Evolutionary conservation across 2,329 filamentous ascomycete genomes (phyloP).

Genomic region (Ophiobolus disseminans): DNA sequence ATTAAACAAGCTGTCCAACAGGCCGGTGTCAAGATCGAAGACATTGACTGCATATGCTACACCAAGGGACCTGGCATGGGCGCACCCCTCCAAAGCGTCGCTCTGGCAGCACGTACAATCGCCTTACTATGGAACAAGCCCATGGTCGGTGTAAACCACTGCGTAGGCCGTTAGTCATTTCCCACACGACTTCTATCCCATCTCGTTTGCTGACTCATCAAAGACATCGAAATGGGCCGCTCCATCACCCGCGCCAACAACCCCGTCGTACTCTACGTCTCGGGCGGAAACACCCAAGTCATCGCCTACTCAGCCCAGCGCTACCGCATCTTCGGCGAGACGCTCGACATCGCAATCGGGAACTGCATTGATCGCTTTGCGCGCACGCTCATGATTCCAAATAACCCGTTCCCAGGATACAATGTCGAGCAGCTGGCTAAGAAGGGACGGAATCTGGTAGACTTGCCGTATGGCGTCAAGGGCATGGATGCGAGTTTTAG

Average conservation of each 20-base stretch:
- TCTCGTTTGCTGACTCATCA: neutral
- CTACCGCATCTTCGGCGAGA: conserved; percentile 98
- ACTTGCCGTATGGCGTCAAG: conserved; percentile 95
- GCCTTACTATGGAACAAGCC: conserved; percentile 84
- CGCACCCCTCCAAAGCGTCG: conserved; percentile 85
- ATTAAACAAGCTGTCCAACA: conserved; percentile 79
- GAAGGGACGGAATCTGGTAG: conserved; percentile 73
- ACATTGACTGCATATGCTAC: conserved; percentile 93
- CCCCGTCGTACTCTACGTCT: conserved; percentile 94
- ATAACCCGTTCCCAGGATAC: conserved; percentile 95
- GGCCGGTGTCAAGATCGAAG: conserved; percentile 60
- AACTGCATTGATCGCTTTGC: conserved; percentile 98
- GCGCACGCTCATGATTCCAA: conserved; percentile 86
- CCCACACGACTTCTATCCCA: no score
- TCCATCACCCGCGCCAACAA: conserved; percentile 89
- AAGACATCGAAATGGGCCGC: conserved; percentile 95
- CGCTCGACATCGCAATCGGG: conserved; percentile 94
- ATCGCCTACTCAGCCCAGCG: conserved; percentile 94
- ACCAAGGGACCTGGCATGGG: conserved; percentile 97
- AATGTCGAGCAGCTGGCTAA: conserved; percentile 96
- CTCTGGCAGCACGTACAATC: conserved; percentile 82
- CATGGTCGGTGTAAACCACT: conserved; percentile 97
- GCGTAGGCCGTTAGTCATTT: conserved; percentile 74
- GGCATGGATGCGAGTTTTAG: conserved; percentile 99
- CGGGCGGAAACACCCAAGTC: conserved; percentile 95